Evolutionary conservation across 176 grass and related monocot species (phyloP).

Genomic region (Carex littledalei): DNA sequence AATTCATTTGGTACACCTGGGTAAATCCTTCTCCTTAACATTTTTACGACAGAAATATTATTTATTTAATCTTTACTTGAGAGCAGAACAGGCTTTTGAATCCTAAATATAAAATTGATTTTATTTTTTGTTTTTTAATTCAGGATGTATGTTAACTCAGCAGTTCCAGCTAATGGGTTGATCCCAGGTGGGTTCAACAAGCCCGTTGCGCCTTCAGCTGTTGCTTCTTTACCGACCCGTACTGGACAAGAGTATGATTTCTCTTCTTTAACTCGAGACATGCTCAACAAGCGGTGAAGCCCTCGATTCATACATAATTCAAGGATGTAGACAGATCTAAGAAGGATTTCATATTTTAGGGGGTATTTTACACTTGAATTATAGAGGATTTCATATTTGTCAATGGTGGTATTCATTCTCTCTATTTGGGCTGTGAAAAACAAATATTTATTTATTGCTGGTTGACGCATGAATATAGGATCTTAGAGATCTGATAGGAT

Average conservation of each 20-base stretch:
- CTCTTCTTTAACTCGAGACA: constrained; percentile 83
- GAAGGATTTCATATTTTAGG: neutral
- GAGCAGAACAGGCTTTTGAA: constrained; percentile 5
- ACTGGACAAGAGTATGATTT: constrained; percentile 84
- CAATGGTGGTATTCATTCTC: neutral
- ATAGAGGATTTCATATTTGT: constrained; percentile 12
- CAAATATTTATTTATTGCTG: neutral
- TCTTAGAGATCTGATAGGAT: constrained; percentile 1
- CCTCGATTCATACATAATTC: neutral
- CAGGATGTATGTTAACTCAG: constrained; percentile 41
- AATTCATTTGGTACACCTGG: constrained; percentile 46
- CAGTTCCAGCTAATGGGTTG: constrained; percentile 41
- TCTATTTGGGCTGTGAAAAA: constrained; percentile 5
- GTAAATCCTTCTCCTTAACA: constrained; percentile 31
- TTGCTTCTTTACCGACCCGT: constrained; percentile 38
- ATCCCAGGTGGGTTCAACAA: constrained; percentile 32
- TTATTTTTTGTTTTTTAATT: too few relatives aligned
- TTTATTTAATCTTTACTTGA: neutral
- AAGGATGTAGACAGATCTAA: neutral
- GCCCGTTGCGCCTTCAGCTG: constrained; percentile 25
- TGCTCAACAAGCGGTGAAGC: constrained; percentile 69
- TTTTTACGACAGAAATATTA: neutral
- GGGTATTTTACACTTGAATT: neutral
- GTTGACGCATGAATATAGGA: constrained; percentile 11
- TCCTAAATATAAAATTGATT: neutral